Conservation (phyloP, 805 yeast genomes). For the Diddensiella santjacobensis region DNA sequence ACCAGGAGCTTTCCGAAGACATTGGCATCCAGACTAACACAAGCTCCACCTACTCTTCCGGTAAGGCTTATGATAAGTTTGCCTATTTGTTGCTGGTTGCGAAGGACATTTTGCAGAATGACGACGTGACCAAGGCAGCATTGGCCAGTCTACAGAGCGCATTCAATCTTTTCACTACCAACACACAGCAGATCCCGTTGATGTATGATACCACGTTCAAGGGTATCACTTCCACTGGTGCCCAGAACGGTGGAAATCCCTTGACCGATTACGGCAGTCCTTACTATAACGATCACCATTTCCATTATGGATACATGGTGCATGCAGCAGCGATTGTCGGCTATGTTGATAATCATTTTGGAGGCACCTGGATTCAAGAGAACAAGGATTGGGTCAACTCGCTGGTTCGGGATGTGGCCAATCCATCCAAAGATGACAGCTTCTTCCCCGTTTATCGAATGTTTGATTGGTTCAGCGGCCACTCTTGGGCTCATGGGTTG, state of each 20-base stretch:
- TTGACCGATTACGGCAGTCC: constrained; percentile 70
- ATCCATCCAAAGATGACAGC: constrained; percentile 48
- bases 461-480: constrained; percentile 74
- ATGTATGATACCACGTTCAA: constrained; percentile 68
- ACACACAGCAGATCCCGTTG: constrained; percentile 68
- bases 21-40: constrained; percentile 55
- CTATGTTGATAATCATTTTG: constrained; percentile 48
- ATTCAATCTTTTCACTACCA: constrained; percentile 60
- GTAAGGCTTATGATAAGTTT: constrained; percentile 83
- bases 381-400: constrained; percentile 58
- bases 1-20: constrained; percentile 52
- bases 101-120: constrained; percentile 60
- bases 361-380: constrained; percentile 49
- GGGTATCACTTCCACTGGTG: constrained; percentile 36
- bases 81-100: constrained; percentile 79
- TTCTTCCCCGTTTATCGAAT: constrained; percentile 65
- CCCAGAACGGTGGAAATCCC: constrained; percentile 34
- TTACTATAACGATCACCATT: constrained; percentile 80
- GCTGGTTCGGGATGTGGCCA: constrained; percentile 64
- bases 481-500: constrained; percentile 76
- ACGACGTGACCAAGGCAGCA: constrained; percentile 45
- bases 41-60: constrained; percentile 88
- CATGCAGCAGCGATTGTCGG: constrained; percentile 81
- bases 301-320: constrained; percentile 81
- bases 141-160: constrained; percentile 63